phyloP scores from a whole-genome alignment of 257 asterid genomes.

The Fraxinus cuspidata region DNA sequence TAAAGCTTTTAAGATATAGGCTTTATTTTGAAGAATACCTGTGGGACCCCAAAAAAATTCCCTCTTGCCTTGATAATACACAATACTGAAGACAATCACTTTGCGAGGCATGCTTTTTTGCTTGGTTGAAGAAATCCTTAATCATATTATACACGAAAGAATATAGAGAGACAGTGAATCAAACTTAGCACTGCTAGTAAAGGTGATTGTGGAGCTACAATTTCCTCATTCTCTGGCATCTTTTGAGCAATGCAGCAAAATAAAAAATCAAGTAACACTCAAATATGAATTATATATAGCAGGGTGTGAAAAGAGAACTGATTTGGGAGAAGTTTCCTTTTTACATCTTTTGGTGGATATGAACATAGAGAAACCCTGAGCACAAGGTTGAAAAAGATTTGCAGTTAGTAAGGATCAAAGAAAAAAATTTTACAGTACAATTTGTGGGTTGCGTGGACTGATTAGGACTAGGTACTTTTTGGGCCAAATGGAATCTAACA shows the following conservation, averaged over 20 bases:
- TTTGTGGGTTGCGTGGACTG: conserved; percentile 11
- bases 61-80: not conserved
- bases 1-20: not conserved
- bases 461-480: not conserved
- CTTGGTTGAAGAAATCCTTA: conserved; percentile 1
- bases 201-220: not conserved
- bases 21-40: not conserved
- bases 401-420: not conserved
- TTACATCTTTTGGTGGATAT: conserved; percentile 10
- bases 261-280: conserved; percentile 10
- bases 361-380: conserved; percentile 8
- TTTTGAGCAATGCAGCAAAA: conserved; percentile 4
- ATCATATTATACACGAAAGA: not conserved
- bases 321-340: not conserved
- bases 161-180: conserved; percentile 11
- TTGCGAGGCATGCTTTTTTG: conserved; percentile 6
- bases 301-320: conserved; percentile 13
- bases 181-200: conserved; percentile 4
- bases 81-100: conserved; percentile 14
- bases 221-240: not conserved
- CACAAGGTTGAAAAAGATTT: conserved; percentile 6
- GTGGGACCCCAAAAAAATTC: not conserved
- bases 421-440: not conserved
- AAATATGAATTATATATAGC: not conserved
- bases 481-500: not conserved